Evolutionary conservation across 345 rosid species (phyloP).

Genomic region (Corchorus olitorius): DNA sequence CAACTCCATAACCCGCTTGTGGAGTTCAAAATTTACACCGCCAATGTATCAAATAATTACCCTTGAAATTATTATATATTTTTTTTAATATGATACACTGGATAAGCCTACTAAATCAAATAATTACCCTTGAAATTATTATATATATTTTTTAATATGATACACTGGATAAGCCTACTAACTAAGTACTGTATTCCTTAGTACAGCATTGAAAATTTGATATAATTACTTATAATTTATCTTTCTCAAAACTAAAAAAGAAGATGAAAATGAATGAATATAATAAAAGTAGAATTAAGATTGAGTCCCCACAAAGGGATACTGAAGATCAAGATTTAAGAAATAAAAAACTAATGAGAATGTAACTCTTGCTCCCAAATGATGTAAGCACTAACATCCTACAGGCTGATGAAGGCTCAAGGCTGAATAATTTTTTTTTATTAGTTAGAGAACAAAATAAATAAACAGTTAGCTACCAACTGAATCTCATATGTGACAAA

Average conservation of each 20-base stretch:
- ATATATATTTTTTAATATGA: too few relatives aligned
- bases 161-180: too few relatives aligned
- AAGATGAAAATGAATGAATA: background rate
- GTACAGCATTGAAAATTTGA: too few relatives aligned
- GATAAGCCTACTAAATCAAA: too few relatives aligned
- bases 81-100: too few relatives aligned
- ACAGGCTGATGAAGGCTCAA: background rate
- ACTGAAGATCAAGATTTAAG: slow-evolving; percentile 11
- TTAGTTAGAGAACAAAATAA: slow-evolving; percentile 14
- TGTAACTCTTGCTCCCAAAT: slow-evolving; percentile 22
- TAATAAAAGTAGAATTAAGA: background rate
- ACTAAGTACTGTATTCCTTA: too few relatives aligned
- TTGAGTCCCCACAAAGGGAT: slow-evolving; percentile 23
- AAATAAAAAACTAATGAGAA: slow-evolving; percentile 15
- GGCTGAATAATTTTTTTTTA: background rate
- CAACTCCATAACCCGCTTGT: too few relatives aligned
- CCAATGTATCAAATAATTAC: too few relatives aligned
- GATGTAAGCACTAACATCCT: slow-evolving; percentile 36
- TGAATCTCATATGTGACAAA: slow-evolving; percentile 42
- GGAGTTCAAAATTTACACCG: too few relatives aligned
- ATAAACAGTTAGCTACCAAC: slow-evolving; percentile 49
- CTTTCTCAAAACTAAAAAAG: background rate
- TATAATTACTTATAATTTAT: too few relatives aligned
- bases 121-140: too few relatives aligned
- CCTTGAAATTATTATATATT: too few relatives aligned